Percentiles rank a stretch among this genome's conserved stretches.
phyloP scores from a whole-genome alignment of 2,329 filamentous ascomycete species.

The Fusarium gaditjirri region DNA sequence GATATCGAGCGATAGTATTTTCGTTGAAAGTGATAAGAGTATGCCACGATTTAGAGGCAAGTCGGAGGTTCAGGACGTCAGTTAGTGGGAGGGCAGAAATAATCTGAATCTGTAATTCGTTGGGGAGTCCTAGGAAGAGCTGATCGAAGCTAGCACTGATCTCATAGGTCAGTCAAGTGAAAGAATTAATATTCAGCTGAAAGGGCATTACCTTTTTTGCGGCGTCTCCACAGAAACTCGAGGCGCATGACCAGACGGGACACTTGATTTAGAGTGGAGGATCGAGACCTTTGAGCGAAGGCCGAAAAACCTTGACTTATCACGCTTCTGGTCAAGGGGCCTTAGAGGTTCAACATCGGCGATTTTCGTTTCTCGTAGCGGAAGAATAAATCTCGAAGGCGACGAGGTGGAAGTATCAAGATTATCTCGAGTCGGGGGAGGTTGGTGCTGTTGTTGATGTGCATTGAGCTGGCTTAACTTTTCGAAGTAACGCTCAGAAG shows the following conservation, averaged over 20 bases:
- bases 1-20: conserved; percentile 68
- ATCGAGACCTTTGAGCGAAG: conserved; percentile 54
- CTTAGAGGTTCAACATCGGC: conserved; percentile 47
- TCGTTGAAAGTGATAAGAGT: conserved; percentile 69
- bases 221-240: conserved; percentile 44
- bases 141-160: conserved; percentile 59
- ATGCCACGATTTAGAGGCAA: conserved; percentile 69
- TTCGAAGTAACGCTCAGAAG: conserved; percentile 71
- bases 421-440: conserved; percentile 23
- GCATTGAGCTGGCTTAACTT: conserved; percentile 68
- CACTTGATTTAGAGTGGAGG: conserved; percentile 48
- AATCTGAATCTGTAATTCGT: conserved; percentile 71
- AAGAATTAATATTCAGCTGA: not conserved
- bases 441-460: conserved; percentile 56
- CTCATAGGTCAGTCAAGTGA: conserved; percentile 1
- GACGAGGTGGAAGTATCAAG: conserved; percentile 42
- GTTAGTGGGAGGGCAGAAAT: conserved; percentile 69
- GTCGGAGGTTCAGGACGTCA: conserved; percentile 68
- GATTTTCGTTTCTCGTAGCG: conserved; percentile 56
- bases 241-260: conserved; percentile 20
- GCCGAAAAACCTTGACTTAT: conserved; percentile 56
- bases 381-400: conserved; percentile 60
- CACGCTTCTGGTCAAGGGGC: conserved; percentile 51
- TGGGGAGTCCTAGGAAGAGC: conserved; percentile 68
- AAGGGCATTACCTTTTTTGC: conserved; percentile 49